Evolutionary conservation across 768 basidiomycete genomes (phyloP).

Genomic region (Lepiota venenata): DNA sequence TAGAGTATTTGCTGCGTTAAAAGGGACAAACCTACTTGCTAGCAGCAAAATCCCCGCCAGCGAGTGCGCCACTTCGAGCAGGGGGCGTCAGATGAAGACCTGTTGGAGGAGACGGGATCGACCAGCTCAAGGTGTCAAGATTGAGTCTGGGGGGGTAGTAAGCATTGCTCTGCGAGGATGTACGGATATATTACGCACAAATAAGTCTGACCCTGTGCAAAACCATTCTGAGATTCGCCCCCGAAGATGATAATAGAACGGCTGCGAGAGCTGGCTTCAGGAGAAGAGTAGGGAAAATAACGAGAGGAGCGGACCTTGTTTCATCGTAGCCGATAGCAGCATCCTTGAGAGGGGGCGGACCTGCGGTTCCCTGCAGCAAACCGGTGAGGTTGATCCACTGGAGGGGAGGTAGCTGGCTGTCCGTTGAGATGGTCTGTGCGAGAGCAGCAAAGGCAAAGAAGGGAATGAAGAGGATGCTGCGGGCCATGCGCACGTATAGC

Average conservation of each 20-base stretch:
- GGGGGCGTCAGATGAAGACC: slow-evolving; percentile 49
- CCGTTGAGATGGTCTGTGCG: slow-evolving; percentile 50
- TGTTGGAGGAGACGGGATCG: slow-evolving; percentile 46
- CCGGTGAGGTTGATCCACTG: slow-evolving; percentile 74
- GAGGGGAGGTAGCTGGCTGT: slow-evolving; percentile 55
- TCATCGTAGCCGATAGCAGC: slow-evolving; percentile 66
- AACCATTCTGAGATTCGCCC: slow-evolving; percentile 64
- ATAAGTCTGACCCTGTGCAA: slow-evolving; percentile 62
- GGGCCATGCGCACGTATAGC: slow-evolving; percentile 27
- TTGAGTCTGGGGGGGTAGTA: slow-evolving; percentile 46
- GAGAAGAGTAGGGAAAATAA: slow-evolving; percentile 7
- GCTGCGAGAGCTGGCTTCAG: slow-evolving; percentile 35
- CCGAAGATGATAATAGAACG: slow-evolving; percentile 71
- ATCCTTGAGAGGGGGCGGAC: slow-evolving; percentile 64
- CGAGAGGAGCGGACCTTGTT: slow-evolving; percentile 26
- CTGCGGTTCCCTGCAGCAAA: slow-evolving; percentile 49
- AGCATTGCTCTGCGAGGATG: slow-evolving; percentile 4
- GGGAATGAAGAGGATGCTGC: slow-evolving; percentile 20
- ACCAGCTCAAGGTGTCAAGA: slow-evolving; percentile 60
- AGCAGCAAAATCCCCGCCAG: slow-evolving; percentile 70
- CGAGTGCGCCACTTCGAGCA: slow-evolving; percentile 59
- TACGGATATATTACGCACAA: slow-evolving; percentile 41
- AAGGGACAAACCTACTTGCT: slow-evolving; percentile 63
- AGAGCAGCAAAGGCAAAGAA: slow-evolving; percentile 23
- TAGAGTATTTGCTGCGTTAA: slow-evolving; percentile 7